These are phyloP conservation scores for Conticribra weissflogii DNA, from an alignment of 108 stramenopile genomes.

Conservation along the genomic window DNA sequence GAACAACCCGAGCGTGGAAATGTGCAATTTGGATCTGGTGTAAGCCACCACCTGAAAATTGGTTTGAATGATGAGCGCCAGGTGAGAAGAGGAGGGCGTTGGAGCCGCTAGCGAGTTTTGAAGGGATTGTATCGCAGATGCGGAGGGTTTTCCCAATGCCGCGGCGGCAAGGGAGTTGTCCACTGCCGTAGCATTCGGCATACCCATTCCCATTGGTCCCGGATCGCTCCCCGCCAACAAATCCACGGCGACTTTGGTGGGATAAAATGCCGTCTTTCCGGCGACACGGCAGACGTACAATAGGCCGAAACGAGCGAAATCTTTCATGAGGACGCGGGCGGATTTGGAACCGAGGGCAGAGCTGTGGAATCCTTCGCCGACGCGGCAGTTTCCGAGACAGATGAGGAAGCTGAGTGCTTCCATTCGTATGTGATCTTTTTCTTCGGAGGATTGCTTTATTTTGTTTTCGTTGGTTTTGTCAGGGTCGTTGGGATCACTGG, in stretches of 20 bases:
- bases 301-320: slow-evolving; percentile 79
- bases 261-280: slow-evolving; percentile 71
- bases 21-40: slow-evolving; percentile 78
- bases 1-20: slow-evolving; percentile 87
- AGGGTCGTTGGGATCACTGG: no score
- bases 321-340: slow-evolving; percentile 66
- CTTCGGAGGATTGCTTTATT: no score
- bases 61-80: slow-evolving; percentile 90
- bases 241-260: slow-evolving; percentile 81
- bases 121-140: slow-evolving; percentile 67
- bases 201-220: slow-evolving; percentile 17
- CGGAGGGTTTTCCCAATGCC: slow-evolving; percentile 28
- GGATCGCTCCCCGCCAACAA: slow-evolving; percentile 54
- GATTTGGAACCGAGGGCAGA: slow-evolving; percentile 55
- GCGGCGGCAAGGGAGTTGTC: no score
- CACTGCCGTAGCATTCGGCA: no score
- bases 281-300: slow-evolving; percentile 69
- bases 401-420: slow-evolving; percentile 77
- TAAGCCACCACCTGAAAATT: slow-evolving; percentile 93
- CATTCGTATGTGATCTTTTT: slow-evolving; percentile 49
- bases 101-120: slow-evolving; percentile 71
- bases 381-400: slow-evolving; percentile 68
- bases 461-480: no score
- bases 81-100: slow-evolving; percentile 67
- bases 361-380: slow-evolving; percentile 76